phyloP scores from a whole-genome alignment of 1,139 yeast species.

The Pichia cactophila region DNA sequence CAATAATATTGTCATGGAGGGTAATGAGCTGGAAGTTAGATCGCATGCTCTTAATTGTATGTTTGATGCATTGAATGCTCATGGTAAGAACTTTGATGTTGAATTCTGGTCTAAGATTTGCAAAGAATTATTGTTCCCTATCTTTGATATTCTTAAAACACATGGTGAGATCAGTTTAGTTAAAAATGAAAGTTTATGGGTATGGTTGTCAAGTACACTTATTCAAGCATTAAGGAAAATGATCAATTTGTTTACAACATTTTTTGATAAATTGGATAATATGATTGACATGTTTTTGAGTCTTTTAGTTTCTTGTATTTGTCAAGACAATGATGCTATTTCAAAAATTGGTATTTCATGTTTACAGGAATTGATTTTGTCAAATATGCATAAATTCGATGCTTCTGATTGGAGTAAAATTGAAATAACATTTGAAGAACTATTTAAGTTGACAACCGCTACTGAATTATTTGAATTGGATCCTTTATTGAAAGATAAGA shows the following conservation, averaged over 20 bases:
- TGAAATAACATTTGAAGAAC: slow-evolving; percentile 50
- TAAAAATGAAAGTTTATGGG: slow-evolving; percentile 72
- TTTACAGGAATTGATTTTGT: slow-evolving; percentile 65
- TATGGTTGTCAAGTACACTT: slow-evolving; percentile 93
- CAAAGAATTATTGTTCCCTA: slow-evolving; percentile 75
- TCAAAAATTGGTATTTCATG: slow-evolving; percentile 92
- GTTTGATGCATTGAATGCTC: slow-evolving; percentile 72
- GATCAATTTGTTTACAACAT: slow-evolving; percentile 75
- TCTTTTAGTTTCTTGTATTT: slow-evolving; percentile 76
- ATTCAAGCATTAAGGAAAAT: slow-evolving; percentile 90
- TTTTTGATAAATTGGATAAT: slow-evolving; percentile 63
- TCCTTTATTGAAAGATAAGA: slow-evolving; percentile 36
- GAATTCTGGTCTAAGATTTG: slow-evolving; percentile 82
- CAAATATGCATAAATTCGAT: slow-evolving; percentile 61
- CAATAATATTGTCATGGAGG: slow-evolving; percentile 86
- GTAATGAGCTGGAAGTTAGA: slow-evolving; percentile 90
- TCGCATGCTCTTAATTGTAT: slow-evolving; percentile 77
- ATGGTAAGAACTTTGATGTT: slow-evolving; percentile 68
- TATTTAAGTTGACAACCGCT: slow-evolving; percentile 83
- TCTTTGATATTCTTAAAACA: slow-evolving; percentile 69
- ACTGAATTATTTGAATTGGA: slow-evolving; percentile 70
- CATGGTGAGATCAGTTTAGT: slow-evolving; percentile 68
- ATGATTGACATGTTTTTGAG: slow-evolving; percentile 74
- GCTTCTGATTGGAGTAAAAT: slow-evolving; percentile 70
- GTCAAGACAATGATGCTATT: slow-evolving; percentile 95